Evolutionary conservation across 2,329 filamentous ascomycete species (phyloP).

Genomic region (Thelonectria rubi): DNA sequence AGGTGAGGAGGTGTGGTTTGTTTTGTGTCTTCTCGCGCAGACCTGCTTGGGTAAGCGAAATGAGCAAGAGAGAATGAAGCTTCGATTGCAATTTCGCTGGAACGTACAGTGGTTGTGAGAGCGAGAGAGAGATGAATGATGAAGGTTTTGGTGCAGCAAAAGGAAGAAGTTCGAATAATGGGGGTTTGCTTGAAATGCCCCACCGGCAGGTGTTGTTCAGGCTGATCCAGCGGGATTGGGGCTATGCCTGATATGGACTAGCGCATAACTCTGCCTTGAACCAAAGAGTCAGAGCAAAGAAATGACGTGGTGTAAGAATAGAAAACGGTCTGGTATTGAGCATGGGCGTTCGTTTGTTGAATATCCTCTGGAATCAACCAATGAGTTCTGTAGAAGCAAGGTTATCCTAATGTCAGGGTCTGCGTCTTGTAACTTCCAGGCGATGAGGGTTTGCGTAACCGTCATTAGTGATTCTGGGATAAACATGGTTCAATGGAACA

Average conservation of each 20-base stretch:
- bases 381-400: too few relatives aligned
- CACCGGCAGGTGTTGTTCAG: constrained; percentile 28
- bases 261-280: constrained; percentile 10
- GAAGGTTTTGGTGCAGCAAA: constrained; percentile 11
- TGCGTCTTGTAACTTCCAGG: too few relatives aligned
- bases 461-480: too few relatives aligned
- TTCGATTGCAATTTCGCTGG: not conserved
- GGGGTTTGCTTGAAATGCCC: constrained; percentile 32
- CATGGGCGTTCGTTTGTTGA: too few relatives aligned
- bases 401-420: too few relatives aligned
- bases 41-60: not conserved
- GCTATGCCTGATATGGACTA: constrained; percentile 26
- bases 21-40: not conserved
- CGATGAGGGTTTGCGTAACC: too few relatives aligned
- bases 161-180: constrained; percentile 2
- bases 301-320: not conserved
- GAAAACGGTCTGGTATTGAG: too few relatives aligned
- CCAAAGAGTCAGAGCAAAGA: not conserved
- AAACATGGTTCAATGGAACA: too few relatives aligned
- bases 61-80: not conserved
- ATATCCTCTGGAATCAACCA: too few relatives aligned
- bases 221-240: not conserved
- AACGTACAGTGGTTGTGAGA: constrained; percentile 1
- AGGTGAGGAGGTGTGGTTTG: not conserved
- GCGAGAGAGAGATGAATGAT: constrained; percentile 3